Conservation (phyloP, 805 yeast species). For the Suhomyces tanzawaensis region DNA sequence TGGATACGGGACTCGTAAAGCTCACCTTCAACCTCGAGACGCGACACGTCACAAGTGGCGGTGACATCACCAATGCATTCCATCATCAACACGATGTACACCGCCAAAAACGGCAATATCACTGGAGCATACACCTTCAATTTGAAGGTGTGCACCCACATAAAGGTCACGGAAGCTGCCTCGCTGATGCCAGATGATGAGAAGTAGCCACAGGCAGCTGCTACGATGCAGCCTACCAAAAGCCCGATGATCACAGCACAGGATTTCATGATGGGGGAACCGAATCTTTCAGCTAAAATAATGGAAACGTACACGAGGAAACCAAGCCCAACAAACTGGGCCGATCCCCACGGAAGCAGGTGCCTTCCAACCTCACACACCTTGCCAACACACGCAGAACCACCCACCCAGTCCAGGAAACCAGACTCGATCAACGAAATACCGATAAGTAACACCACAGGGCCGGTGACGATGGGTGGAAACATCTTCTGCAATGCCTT, state of each 20-base stretch:
- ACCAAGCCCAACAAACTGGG: conserved; percentile 83
- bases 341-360: conserved; percentile 76
- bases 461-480: conserved; percentile 92
- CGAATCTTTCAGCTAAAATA: conserved; percentile 77
- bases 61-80: conserved; percentile 95
- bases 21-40: conserved; percentile 80
- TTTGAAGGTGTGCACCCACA: conserved; percentile 86
- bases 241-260: conserved; percentile 89
- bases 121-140: conserved; percentile 78
- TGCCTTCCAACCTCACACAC: conserved; percentile 28
- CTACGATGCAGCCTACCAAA: conserved; percentile 85
- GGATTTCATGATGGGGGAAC: conserved; percentile 91
- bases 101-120: conserved; percentile 81
- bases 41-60: conserved; percentile 88
- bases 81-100: conserved; percentile 80
- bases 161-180: conserved; percentile 81
- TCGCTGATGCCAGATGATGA: conserved; percentile 50
- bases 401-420: conserved; percentile 85
- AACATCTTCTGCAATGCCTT: conserved; percentile 64
- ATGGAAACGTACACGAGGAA: conserved; percentile 76
- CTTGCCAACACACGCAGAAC: conserved; percentile 58
- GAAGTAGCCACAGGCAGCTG: conserved; percentile 87
- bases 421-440: conserved; percentile 66
- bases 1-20: conserved; percentile 81
- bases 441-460: conserved; percentile 86